A percentile compares a stretch with the other conserved stretches of the same genome.
phyloP scores from a whole-genome alignment of 257 asterid species.

The Galeopsis tetrahit region DNA sequence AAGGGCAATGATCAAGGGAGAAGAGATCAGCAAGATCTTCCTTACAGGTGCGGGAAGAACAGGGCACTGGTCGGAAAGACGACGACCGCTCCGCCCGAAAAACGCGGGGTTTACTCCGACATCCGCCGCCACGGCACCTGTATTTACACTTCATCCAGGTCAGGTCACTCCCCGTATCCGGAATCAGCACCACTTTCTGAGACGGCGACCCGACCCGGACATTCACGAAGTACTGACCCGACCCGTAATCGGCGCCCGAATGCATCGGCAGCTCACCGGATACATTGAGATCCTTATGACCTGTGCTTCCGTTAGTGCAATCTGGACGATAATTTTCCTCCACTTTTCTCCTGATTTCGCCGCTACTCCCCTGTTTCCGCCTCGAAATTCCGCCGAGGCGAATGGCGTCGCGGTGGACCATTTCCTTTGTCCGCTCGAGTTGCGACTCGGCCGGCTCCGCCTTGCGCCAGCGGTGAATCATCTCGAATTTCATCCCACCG shows the following conservation, averaged over 20 bases:
- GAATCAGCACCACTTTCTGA: conserved; percentile 47
- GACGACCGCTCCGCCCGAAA: conserved; percentile 50
- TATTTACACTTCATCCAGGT: conserved; percentile 60
- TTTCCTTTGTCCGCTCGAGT: conserved; percentile 32
- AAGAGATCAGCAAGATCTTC: conserved; percentile 49
- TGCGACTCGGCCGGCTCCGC: conserved; percentile 3
- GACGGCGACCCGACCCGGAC: conserved; percentile 53
- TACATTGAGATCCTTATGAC: background rate
- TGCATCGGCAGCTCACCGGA: conserved; percentile 41
- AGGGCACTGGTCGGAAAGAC: conserved; percentile 53
- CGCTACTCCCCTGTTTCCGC: conserved; percentile 1
- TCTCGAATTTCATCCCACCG: conserved; percentile 34
- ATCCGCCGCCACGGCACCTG: conserved; percentile 38
- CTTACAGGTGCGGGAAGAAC: conserved; percentile 53
- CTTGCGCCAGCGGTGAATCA: conserved; percentile 42
- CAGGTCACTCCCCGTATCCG: conserved; percentile 69
- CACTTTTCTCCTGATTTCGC: conserved; percentile 18
- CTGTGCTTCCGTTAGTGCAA: conserved; percentile 32
- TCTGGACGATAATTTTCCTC: conserved; percentile 33
- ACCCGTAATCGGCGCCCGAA: conserved; percentile 62
- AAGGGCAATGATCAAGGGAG: conserved; percentile 53
- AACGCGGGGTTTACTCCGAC: conserved; percentile 35
- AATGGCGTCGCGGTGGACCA: conserved; percentile 40
- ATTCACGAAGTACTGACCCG: conserved; percentile 57
- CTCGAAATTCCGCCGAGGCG: conserved; percentile 41